Base-by-base conservation (phyloP, 768 basidiomycete genomes). In the Podaxis sp. region DNA sequence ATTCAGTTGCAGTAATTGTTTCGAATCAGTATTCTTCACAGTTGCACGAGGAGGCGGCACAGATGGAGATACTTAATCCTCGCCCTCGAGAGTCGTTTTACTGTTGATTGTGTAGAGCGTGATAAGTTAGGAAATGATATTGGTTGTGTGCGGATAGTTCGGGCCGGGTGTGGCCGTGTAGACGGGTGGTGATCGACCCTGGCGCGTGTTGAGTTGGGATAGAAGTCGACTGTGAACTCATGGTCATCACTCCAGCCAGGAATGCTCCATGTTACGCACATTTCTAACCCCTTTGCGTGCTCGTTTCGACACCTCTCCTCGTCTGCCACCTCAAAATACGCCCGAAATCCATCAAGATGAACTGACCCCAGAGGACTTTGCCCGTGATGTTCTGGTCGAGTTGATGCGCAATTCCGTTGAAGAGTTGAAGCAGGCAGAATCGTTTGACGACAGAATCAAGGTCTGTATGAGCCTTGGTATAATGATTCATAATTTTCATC, bases 371-470 rank as follows among this genome's bases (percentile, higher is more conserved):
- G 89, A 90, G 69, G 86, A 90, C 69, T 89, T 90, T 70, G 89
- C 88, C 9, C 75, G 88, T 63, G 89, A 90, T 70, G 89, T 88
- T 22, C 77, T 90, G 43, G 77, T 90, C 25, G 85, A 88, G 71
- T 74, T 89, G 33, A 88, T 94, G 85, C 78, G 86, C 36, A 85
- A 83, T 61, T 75, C 85, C 0, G 81, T 93, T 22, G 91, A 91
- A 66, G 83, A 82, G 59, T 74, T 94, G 58, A 93, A 91, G 74
- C 68, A 76, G 15, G 80, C 84, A 2, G 80, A 84, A 53, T 78
- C 63, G 17, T 65, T 65, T 24, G 68, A 67, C 7, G 65, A 61
- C 15, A 69, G 78, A 66, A 77, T 81, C 46, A 82, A 86, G 80
- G 90, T 91, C 67, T 63, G 77, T 72, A 19, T 51, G 7, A n/a